Evolutionary conservation across 306 rosid species (phyloP).

Genomic region (Quillaja saponaria): DNA sequence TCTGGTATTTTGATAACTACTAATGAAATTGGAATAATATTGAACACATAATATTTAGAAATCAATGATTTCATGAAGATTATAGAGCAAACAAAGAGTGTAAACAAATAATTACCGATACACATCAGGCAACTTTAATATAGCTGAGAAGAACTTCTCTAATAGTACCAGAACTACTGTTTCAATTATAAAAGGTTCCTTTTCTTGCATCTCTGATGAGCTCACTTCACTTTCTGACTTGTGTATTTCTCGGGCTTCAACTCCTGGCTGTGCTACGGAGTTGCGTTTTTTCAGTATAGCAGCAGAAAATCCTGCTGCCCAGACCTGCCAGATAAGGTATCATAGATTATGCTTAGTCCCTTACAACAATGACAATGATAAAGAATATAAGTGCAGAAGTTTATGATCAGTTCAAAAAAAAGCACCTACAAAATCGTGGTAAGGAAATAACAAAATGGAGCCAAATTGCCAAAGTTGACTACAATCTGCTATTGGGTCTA

Average conservation of each 20-base stretch:
- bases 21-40: constrained; percentile 8
- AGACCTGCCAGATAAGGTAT: constrained; percentile 62
- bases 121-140: constrained; percentile 61
- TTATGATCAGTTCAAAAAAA: too few relatives aligned
- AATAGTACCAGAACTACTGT: constrained; percentile 46
- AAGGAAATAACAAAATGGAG: too few relatives aligned
- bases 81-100: constrained; percentile 13
- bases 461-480: too few relatives aligned
- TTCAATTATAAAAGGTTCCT: constrained; percentile 49
- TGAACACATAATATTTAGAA: neutral
- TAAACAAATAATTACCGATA: constrained; percentile 45
- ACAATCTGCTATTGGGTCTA: too few relatives aligned
- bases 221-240: constrained; percentile 36
- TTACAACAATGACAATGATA: too few relatives aligned
- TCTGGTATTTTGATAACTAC: too few relatives aligned
- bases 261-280: constrained; percentile 38
- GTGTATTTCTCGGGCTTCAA: constrained; percentile 27
- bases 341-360: too few relatives aligned
- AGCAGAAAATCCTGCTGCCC: constrained; percentile 90
- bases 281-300: constrained; percentile 73
- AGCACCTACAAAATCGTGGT: too few relatives aligned
- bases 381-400: too few relatives aligned
- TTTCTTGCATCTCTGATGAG: constrained; percentile 40
- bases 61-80: neutral
- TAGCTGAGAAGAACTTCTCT: constrained; percentile 64